Evolutionary conservation across 208 protist genomes (phyloP), one percentile per base, ranked within the genome.

Genomic region (Tritrichomonas foetus): DNA sequence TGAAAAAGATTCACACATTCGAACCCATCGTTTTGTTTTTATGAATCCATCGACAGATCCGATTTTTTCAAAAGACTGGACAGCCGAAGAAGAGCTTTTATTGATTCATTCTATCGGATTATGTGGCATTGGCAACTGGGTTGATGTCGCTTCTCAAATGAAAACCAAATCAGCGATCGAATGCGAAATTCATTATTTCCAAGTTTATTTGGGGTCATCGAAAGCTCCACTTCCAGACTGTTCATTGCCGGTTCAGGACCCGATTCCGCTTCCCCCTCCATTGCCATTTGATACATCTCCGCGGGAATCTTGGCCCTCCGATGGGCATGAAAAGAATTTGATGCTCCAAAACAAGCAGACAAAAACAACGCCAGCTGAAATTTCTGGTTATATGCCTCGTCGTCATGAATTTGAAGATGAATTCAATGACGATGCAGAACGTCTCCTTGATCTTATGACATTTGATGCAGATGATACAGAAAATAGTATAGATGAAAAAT

Each of bases 131-230:
- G 78, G 78, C 33, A 89, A 89, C 39, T 89, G 78, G 78, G 47
- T 27, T 57, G 47, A 89, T 3, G 39, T 89, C 13, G 8, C 78
- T 20, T 5, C 30, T 20, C 16, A 61, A 16, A 20, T 89, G 2
- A 39, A 30, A 11, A 89, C 41, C 1, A 89, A 50, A 57, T 57
- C 41, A 2, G n/a, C 78, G 2, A 33, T 53, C 33, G 78, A 89
- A 89, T 89, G 78, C 27, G 78, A 89, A 39, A 89, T 20, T 53
- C 47, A 89, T 57, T 89, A 53, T 39, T 53, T 89, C n/a, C 39
- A 13, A 89, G 57, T 47, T 41, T 89, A 61, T 57, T 20, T 39
- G 27, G 25, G 33, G 39, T 25, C 78, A 27, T 27, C 16, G 33
- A 61, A 3, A n/a, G 39, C 78, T 1, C 78, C 78, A 50, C n/a